phyloP scores from a whole-genome alignment of 225 moss, liverwort and hornwort species.

The Marchantia paleacea region DNA sequence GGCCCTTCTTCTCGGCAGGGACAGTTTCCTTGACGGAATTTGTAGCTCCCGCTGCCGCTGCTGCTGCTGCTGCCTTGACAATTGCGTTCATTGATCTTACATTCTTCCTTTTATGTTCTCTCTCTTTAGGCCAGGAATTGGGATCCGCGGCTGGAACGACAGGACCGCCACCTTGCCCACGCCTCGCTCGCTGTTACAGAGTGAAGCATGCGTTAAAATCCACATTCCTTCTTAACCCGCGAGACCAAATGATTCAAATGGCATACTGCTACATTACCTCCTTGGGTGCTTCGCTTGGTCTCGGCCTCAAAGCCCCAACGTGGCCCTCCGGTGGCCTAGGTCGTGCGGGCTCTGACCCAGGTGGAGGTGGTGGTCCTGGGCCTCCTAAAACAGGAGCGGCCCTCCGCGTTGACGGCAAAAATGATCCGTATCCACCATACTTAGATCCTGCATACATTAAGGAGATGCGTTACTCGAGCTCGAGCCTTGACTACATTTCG shows the following conservation, averaged over 20 bases:
- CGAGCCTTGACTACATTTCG: background rate
- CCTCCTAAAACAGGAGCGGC: conserved; percentile 61
- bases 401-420: conserved; percentile 86
- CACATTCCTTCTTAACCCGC: background rate
- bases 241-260: conserved; percentile 8
- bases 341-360: conserved; percentile 51
- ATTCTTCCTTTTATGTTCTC: conserved; percentile 16
- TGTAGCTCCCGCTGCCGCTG: conserved; percentile 26
- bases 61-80: conserved; percentile 13
- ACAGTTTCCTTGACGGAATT: conserved; percentile 20
- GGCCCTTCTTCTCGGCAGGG: conserved; percentile 29
- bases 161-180: conserved; percentile 35
- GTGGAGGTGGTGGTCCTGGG: conserved; percentile 43
- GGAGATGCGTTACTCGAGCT: background rate
- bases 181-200: conserved; percentile 66
- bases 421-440: conserved; percentile 92
- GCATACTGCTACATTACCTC: conserved; percentile 56
- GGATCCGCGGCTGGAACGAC: conserved; percentile 12
- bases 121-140: conserved; percentile 23
- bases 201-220: conserved; percentile 2
- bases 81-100: conserved; percentile 18
- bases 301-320: conserved; percentile 33
- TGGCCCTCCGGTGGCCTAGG: conserved; percentile 36
- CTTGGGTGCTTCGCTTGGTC: conserved; percentile 31
- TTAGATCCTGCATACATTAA: conserved; percentile 47